Base-by-base conservation (phyloP, 1,284 basidiomycete genomes). In the Sporisorium sorghi region DNA sequence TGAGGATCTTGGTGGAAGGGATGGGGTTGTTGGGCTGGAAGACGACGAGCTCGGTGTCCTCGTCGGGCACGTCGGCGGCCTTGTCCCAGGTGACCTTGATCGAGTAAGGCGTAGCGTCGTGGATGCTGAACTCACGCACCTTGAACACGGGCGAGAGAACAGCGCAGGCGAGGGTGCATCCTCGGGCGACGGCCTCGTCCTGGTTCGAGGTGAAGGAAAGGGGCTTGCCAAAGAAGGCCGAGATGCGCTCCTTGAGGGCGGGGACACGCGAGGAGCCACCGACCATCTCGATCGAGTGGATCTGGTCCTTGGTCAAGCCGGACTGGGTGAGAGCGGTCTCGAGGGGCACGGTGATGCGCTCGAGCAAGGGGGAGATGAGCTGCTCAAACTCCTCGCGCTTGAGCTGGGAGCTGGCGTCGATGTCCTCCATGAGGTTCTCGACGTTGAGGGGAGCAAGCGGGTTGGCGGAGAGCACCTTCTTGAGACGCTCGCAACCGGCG, bases 401-500 rank as follows among this genome's bases (percentile, higher is more conserved):
- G 66, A 84, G 70, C 72, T 81, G 79, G 23, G 81, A 82, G 44
- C 76, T 65, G 58, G 79, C 82, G 63, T 84, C 82, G 44, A 84
- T 80, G 73, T 84, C 82, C 56, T 81, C 80, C 81, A 84, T 84
- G 46, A 84, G 54, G 62, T 77, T 80, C 73, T 84, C 82, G 63
- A 84, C 82, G 63, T 84, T 84, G 58, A 84, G 73, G 23, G 82
- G 82, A 37, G 82, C 82, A 40, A 84, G 53, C 8, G 79, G 67
- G 78, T 84, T 84, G 67, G 82, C 82, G 21, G 82, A 84, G 11
- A 84, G 79, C n/a, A 84, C 82, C 78, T 84, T 84, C 64, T 84
- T 84, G 59, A 84, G 69, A 40, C 81, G 78, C 74, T 84, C 82
- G 66, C 82, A 84, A 43, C 81, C 82, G 49, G 82, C 76, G 19